These are phyloP conservation scores for Kuraishia molischiana DNA, from an alignment of 805 yeast species.

Conservation along the genomic window DNA sequence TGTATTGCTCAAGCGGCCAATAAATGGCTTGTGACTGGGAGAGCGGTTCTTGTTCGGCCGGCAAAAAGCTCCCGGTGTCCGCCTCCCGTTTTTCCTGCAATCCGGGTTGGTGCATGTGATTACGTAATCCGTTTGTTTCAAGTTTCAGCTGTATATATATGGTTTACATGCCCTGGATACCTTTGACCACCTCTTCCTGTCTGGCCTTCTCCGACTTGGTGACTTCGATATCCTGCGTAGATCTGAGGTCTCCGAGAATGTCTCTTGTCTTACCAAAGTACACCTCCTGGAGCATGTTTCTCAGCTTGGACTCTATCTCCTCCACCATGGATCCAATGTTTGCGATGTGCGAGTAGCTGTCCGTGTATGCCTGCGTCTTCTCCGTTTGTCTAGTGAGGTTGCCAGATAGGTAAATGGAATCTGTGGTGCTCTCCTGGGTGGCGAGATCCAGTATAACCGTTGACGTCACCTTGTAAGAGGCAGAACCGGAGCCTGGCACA, in stretches of 20 bases:
- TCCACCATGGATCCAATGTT: slow-evolving; percentile 82
- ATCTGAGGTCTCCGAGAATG: slow-evolving; percentile 63
- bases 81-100: no score
- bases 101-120: no score
- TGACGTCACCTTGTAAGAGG: slow-evolving; percentile 67
- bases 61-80: no score
- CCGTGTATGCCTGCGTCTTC: slow-evolving; percentile 34
- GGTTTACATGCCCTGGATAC: slow-evolving; percentile 20
- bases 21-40: no score
- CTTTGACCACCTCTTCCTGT: slow-evolving; percentile 32
- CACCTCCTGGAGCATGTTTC: slow-evolving; percentile 85
- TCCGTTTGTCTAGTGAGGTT: slow-evolving; percentile 79
- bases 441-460: slow-evolving; percentile 75
- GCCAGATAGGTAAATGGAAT: slow-evolving; percentile 53
- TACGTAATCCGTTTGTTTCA: no score
- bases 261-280: slow-evolving; percentile 93
- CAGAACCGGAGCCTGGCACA: slow-evolving; percentile 23
- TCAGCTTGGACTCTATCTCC: slow-evolving; percentile 77
- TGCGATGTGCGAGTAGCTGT: slow-evolving; percentile 63
- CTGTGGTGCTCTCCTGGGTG: slow-evolving; percentile 15
- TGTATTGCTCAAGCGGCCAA: background rate
- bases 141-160: no score
- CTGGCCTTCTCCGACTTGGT: slow-evolving; percentile 25
- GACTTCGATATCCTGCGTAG: slow-evolving; percentile 23
- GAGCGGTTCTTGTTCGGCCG: no score